Percentiles rank a stretch among this genome's conserved stretches.
Conservation (phyloP, 75 land plant genomes). For the Azolla pinnata region DNA sequence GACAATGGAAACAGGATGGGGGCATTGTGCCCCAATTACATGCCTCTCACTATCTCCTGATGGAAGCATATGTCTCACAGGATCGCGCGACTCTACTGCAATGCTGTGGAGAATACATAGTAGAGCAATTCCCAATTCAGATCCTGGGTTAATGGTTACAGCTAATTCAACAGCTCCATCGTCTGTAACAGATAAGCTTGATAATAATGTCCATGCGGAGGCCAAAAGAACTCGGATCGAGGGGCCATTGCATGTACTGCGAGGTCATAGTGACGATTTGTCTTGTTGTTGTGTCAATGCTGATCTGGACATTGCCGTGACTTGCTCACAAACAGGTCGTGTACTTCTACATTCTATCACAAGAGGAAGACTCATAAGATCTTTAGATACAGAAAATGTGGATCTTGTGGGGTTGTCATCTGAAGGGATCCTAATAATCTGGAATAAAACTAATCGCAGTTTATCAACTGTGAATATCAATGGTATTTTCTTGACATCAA, state of each 20-base stretch:
- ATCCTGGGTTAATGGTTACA: slow-evolving; percentile 28
- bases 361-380: slow-evolving; percentile 68
- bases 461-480: slow-evolving; percentile 62
- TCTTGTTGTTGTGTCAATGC: slow-evolving; percentile 64
- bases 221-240: slow-evolving; percentile 54
- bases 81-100: slow-evolving; percentile 83
- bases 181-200: slow-evolving; percentile 21
- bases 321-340: slow-evolving; percentile 48
- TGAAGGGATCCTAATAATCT: slow-evolving; percentile 70
- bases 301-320: slow-evolving; percentile 72
- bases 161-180: slow-evolving; percentile 23
- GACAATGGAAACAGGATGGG: slow-evolving; percentile 65
- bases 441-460: slow-evolving; percentile 42
- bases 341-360: slow-evolving; percentile 76
- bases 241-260: slow-evolving; percentile 85
- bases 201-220: slow-evolving; percentile 15
- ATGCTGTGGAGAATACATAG: slow-evolving; percentile 74
- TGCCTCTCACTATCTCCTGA: slow-evolving; percentile 79
- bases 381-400: slow-evolving; percentile 42
- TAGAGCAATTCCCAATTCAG: slow-evolving; percentile 19
- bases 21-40: slow-evolving; percentile 86
- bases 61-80: slow-evolving; percentile 78
- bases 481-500: slow-evolving; percentile 55
- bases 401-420: slow-evolving; percentile 62
- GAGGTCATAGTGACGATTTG: slow-evolving; percentile 75